Base-by-base conservation (phyloP, 2,329 filamentous ascomycete species). In the Geosmithia morbida region DNA sequence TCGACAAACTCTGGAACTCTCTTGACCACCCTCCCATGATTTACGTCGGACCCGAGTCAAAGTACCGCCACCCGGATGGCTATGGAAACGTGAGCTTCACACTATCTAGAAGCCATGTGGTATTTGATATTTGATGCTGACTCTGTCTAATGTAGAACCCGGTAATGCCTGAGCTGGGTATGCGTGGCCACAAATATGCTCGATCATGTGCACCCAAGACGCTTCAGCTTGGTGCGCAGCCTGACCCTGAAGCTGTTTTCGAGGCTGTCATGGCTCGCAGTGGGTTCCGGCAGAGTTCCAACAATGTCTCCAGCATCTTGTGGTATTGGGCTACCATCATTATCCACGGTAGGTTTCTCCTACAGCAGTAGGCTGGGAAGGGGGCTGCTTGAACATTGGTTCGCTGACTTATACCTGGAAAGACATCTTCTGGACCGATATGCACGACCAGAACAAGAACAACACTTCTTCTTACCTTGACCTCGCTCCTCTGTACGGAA, bases 311-410 rank as follows among this genome's bases (percentile, higher is more conserved):
- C 1, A 83, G 78, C 53, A 68, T 86, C 8, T 66, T 86, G 43
- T 86, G 81, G 70, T 81, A 85, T 58, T 83, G 79, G 78, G 82
- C 82, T 0, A 82, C 80, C 18, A 75, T 87, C 48, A 78, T 85
- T 51, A 86, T 84, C 49, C 82, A 86, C 51, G 82, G 78, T 79
- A 54, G 50, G 65, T 47, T 42, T 17, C 22, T 7, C 7, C 1
- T 2, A 2, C 11, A 5, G 7, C n/a, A 44, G 19, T n/a, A 6
- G 42, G n/a, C 29, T n/a, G 22, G 22, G 8, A 16, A 19, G 10
- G 18, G 17, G 39, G 40, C 19, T 17, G 39, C 18, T 10, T 41
- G 3, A 30, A 7, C 8, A 8, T 29, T 30, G 43, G 39, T n/a
- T 8, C 3, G 3, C 17, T 41, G 11, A 40, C 14, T 47, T 20